A percentile compares a stretch with the other conserved stretches of the same genome.
Evolutionary conservation across 805 yeast species (phyloP).

Genomic region (Yarrowia phangngaensis): DNA sequence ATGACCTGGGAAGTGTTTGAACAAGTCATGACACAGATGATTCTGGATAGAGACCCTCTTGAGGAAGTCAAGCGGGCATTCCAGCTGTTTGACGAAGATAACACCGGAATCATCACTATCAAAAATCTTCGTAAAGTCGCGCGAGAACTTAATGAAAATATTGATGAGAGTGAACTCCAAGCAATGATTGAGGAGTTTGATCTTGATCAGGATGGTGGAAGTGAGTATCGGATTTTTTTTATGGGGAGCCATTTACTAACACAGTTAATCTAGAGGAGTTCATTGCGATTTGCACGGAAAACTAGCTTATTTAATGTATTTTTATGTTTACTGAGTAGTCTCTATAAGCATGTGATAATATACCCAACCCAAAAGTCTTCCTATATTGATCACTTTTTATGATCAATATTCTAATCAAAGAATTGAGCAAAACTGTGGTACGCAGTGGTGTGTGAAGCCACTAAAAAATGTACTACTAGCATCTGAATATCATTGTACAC

Average conservation of each 20-base stretch:
- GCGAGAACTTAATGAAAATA: conserved; percentile 84
- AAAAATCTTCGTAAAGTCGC: conserved; percentile 84
- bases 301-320: conserved; percentile 30
- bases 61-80: conserved; percentile 92
- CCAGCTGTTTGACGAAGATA: conserved; percentile 80
- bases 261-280: conserved; percentile 80
- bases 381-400: too few relatives aligned
- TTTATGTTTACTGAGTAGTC: conserved; percentile 2
- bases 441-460: too few relatives aligned
- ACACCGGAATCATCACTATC: conserved; percentile 78
- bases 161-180: conserved; percentile 85
- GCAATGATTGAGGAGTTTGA: conserved; percentile 99
- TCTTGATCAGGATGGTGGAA: conserved; percentile 92
- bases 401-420: too few relatives aligned
- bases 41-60: conserved; percentile 83
- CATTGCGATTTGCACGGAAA: conserved; percentile 78
- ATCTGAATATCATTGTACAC: too few relatives aligned
- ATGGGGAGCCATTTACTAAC: neutral
- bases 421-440: too few relatives aligned
- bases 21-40: conserved; percentile 71
- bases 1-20: conserved; percentile 80
- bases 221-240: conserved; percentile 16
- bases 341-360: too few relatives aligned
- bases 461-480: too few relatives aligned
- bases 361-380: too few relatives aligned